Percentiles rank a stretch among this genome's conserved stretches.
These are phyloP conservation scores for Ascochyta clinopodiicola DNA, from an alignment of 2,329 filamentous ascomycete species.

Conservation along the genomic window DNA sequence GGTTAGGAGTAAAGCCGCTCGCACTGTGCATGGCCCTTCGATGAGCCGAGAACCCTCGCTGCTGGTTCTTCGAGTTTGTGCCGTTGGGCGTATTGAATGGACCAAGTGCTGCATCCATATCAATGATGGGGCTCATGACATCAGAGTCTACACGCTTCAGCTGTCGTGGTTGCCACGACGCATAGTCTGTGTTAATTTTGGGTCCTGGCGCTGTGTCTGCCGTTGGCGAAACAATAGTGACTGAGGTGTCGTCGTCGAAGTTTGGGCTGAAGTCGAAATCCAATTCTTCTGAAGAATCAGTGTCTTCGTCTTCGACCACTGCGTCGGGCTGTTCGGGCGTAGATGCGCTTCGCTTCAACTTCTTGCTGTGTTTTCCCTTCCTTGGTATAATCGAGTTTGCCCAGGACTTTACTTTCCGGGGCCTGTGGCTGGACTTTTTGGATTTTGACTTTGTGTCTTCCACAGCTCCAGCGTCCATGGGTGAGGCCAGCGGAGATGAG, in stretches of 20 bases:
- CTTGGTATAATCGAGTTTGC: slow-evolving; percentile 71
- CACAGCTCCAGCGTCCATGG: slow-evolving; percentile 37
- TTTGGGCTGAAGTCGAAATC: slow-evolving; percentile 46
- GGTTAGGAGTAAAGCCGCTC: slow-evolving; percentile 76
- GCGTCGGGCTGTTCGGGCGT: slow-evolving; percentile 41
- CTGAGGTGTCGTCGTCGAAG: slow-evolving; percentile 51
- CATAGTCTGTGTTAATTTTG: slow-evolving; percentile 44
- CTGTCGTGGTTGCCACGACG: slow-evolving; percentile 48
- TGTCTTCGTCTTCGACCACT: slow-evolving; percentile 38
- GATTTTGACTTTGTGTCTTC: slow-evolving; percentile 37
- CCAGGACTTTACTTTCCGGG: slow-evolving; percentile 79
- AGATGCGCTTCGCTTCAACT: slow-evolving; percentile 49
- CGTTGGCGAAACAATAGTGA: slow-evolving; percentile 49
- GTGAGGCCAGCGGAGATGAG: slow-evolving; percentile 37
- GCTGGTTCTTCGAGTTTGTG: slow-evolving; percentile 63
- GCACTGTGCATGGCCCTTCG: slow-evolving; percentile 79
- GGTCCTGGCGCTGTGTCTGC: slow-evolving; percentile 28
- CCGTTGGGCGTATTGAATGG: slow-evolving; percentile 86
- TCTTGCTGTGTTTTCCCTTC: slow-evolving; percentile 62
- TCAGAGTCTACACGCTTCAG: slow-evolving; percentile 59
- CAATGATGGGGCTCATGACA: slow-evolving; percentile 79
- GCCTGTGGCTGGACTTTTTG: slow-evolving; percentile 62
- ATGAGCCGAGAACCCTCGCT: slow-evolving; percentile 48
- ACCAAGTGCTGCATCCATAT: slow-evolving; percentile 90
- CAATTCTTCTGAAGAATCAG: slow-evolving; percentile 43